Evolutionary conservation across 495 filamentous ascomycete species (phyloP), one percentile per base, ranked within the genome.

Genomic region (Penicillium waksmanii): DNA sequence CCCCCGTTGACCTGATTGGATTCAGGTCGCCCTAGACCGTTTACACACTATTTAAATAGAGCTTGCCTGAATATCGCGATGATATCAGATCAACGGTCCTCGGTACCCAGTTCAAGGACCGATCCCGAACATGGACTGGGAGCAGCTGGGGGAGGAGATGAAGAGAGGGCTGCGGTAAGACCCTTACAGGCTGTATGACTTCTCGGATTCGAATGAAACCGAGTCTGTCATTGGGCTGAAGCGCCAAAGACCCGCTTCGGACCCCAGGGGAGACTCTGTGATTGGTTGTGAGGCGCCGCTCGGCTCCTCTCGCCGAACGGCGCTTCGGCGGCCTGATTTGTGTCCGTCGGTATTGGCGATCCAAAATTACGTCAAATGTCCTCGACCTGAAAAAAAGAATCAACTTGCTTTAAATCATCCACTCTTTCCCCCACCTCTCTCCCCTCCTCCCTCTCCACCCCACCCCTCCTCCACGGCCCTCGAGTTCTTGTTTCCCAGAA

Each of bases 291-390:
- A 61, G 54, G 25, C 55, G 51, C 46, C 40, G 23, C 49, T 31
- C 61, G 63, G 53, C 9, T 49, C 60, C 64, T 54, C 63, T 53
- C 52, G 59, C 58, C 64, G 63, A 68, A 60, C 65, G 65, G 59
- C 34, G 48, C 43, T 63, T 76, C 72, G 73, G 74, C 59, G 71
- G 58, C 67, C 66, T 75, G 70, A 75, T 75, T 69, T 76, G 72
- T 69, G 66, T 70, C 74, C 75, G 65, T 65, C 44, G 69, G 61
- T 64, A 64, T 65, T 67, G 46, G 60, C 55, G 58, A 60, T 58
- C 48, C 57, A 64, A 62, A 64, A 66, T 72, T 71, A 72, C 66
- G 65, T 71, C 62, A 68, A 64, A 59, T 55, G 43, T 38, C 48
- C 57, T 56, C 55, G 49, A 62, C 46, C 42, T 42, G 47, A 47